phyloP scores from a whole-genome alignment of 1,284 basidiomycete genomes.

The Cyathus olla region DNA sequence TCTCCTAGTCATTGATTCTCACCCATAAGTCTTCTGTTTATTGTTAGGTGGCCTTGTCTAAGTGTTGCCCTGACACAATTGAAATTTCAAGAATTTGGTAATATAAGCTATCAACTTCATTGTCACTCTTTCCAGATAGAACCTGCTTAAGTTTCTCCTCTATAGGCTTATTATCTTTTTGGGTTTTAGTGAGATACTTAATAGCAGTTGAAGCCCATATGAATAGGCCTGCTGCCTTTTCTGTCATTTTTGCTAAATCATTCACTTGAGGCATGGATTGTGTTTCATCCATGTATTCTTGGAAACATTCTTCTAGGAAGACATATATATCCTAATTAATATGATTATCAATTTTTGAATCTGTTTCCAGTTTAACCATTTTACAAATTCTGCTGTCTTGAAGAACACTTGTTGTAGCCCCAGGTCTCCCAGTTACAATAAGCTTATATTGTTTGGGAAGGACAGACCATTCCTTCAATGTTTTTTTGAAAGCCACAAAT shows the following conservation, averaged over 20 bases:
- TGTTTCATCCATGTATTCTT: neutral
- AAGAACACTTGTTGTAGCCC: neutral
- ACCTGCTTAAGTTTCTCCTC: neutral
- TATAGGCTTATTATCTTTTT: neutral
- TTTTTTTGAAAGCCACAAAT: neutral
- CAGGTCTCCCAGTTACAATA: slow-evolving; percentile 1
- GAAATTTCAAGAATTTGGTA: neutral
- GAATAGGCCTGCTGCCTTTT: neutral
- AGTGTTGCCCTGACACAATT: too few species aligned
- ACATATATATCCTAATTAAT: neutral
- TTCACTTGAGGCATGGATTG: neutral
- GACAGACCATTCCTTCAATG: neutral
- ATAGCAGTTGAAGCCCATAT: slow-evolving; percentile 1
- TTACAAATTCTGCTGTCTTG: neutral
- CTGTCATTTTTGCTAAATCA: neutral
- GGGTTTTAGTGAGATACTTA: neutral
- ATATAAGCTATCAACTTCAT: neutral
- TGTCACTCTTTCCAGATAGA: neutral
- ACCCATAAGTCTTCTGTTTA: too few species aligned
- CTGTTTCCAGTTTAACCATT: neutral
- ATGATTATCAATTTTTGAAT: too few species aligned
- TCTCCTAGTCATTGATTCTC: too few species aligned
- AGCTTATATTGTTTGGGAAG: neutral
- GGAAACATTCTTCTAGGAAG: neutral
- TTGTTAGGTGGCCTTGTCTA: too few species aligned